A percentile compares a stretch with the other conserved stretches of the same genome.
These are phyloP conservation scores for Hanseniaspora vineae DNA, from an alignment of 805 yeast species.

Conservation along the genomic window DNA sequence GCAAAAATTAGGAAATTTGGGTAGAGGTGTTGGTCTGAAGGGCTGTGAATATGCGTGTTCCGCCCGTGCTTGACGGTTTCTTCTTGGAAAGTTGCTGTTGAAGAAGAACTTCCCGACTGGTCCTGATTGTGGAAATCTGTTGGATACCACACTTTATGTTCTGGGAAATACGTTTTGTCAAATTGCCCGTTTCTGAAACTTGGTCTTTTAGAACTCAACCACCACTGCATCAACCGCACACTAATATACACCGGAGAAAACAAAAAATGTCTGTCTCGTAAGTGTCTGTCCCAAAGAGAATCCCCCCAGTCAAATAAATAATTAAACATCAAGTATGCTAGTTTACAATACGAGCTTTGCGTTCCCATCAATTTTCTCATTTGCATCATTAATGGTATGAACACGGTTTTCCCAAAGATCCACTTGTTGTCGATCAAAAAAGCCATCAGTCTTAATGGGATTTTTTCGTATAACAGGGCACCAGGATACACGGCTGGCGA, in stretches of 20 bases:
- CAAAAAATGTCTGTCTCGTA: constrained; percentile 63
- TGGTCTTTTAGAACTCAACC: constrained; percentile 41
- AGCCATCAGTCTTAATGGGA: constrained; percentile 53
- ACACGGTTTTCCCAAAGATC: constrained; percentile 67
- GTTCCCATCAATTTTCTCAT: constrained; percentile 38
- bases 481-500: constrained; percentile 95
- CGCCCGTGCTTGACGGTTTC: constrained; percentile 5
- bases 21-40: constrained; percentile 28
- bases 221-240: constrained; percentile 79
- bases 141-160: constrained; percentile 42
- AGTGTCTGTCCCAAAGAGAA: constrained; percentile 51
- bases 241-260: constrained; percentile 81
- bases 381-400: constrained; percentile 60
- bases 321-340: constrained; percentile 74
- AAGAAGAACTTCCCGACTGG: too few relatives aligned
- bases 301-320: constrained; percentile 84
- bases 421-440: constrained; percentile 32
- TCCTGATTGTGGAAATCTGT: constrained; percentile 2
- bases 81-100: too few relatives aligned
- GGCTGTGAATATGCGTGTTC: constrained; percentile 14
- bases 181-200: constrained; percentile 26
- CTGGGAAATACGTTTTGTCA: constrained; percentile 35
- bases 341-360: constrained; percentile 38
- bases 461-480: constrained; percentile 45
- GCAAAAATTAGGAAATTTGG: constrained; percentile 56